Conservation (phyloP, 1,284 basidiomycete species). For the Ustilago esculenta region DNA sequence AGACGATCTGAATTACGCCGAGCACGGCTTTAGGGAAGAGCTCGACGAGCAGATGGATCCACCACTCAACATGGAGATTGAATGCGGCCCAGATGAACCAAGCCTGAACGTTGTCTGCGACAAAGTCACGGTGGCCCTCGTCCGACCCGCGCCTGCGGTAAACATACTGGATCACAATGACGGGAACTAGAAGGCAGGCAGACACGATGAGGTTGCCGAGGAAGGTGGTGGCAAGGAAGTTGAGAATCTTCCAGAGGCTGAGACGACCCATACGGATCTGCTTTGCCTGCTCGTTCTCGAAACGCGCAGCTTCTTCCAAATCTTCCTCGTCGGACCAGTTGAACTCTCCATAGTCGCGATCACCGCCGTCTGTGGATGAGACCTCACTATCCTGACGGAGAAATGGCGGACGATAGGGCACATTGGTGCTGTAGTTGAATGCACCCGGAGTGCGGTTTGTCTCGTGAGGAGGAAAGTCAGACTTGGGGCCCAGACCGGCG, state of each 20-base stretch:
- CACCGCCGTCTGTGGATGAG: constrained; percentile 52
- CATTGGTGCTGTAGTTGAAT: constrained; percentile 30
- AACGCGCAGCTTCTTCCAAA: constrained; percentile 50
- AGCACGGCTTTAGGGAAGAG: constrained; percentile 54
- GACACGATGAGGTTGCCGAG: constrained; percentile 62
- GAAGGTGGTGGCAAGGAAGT: constrained; percentile 58
- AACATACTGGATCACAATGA: constrained; percentile 58
- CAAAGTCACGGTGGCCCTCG: constrained; percentile 43
- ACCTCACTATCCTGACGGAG: constrained; percentile 45
- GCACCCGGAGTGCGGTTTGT: constrained; percentile 33
- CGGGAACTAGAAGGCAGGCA: constrained; percentile 49
- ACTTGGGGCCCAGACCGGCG: constrained; percentile 49
- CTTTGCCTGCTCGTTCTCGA: constrained; percentile 49
- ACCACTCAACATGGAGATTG: constrained; percentile 63
- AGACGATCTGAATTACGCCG: constrained; percentile 48
- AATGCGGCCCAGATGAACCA: constrained; percentile 66
- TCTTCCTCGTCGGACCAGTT: constrained; percentile 64
- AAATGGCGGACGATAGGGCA: constrained; percentile 34
- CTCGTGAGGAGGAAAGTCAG: constrained; percentile 53
- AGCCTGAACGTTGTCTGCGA: constrained; percentile 63
- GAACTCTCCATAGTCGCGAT: constrained; percentile 57
- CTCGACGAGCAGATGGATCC: constrained; percentile 61
- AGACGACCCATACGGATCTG: constrained; percentile 49
- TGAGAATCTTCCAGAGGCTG: constrained; percentile 52
- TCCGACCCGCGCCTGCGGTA: constrained; percentile 45